Percentiles rank a stretch among this genome's conserved stretches.
These are phyloP conservation scores for Aspergillus persii DNA, from an alignment of 2,329 filamentous ascomycete species.

Conservation along the genomic window DNA sequence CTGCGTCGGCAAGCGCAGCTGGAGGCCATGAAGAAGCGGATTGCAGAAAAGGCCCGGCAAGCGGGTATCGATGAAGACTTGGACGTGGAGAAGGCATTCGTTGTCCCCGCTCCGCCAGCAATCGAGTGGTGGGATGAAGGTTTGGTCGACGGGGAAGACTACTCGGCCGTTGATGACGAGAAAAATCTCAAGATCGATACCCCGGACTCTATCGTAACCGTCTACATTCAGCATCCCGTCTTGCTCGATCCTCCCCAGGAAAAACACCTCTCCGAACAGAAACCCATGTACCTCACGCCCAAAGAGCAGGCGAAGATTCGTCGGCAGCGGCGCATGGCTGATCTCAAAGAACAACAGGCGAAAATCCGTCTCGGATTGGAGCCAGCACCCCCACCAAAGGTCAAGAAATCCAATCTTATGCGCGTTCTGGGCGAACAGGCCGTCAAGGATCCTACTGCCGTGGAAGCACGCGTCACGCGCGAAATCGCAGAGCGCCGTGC, in stretches of 20 bases:
- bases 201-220: constrained; percentile 82
- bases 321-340: constrained; percentile 83
- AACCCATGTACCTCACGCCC: constrained; percentile 87
- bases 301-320: constrained; percentile 91
- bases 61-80: constrained; percentile 92
- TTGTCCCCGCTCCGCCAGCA: constrained; percentile 78
- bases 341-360: constrained; percentile 92
- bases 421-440: constrained; percentile 87
- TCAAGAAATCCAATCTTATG: constrained; percentile 98
- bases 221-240: constrained; percentile 90
- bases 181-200: constrained; percentile 69
- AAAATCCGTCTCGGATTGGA: constrained; percentile 90
- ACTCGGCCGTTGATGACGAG: constrained; percentile 66
- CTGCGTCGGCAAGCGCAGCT: constrained; percentile 81
- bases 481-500: constrained; percentile 86
- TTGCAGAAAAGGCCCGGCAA: constrained; percentile 81
- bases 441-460: constrained; percentile 94
- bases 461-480: constrained; percentile 88
- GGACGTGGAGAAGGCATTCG: constrained; percentile 83
- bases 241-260: constrained; percentile 89
- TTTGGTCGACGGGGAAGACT: constrained; percentile 70
- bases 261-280: constrained; percentile 71
- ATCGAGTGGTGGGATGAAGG: constrained; percentile 99
- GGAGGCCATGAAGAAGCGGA: constrained; percentile 91
- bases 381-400: constrained; percentile 87